Evolutionary conservation across 345 rosid genomes (phyloP).

Genomic region (Euphorbia lathyris): DNA sequence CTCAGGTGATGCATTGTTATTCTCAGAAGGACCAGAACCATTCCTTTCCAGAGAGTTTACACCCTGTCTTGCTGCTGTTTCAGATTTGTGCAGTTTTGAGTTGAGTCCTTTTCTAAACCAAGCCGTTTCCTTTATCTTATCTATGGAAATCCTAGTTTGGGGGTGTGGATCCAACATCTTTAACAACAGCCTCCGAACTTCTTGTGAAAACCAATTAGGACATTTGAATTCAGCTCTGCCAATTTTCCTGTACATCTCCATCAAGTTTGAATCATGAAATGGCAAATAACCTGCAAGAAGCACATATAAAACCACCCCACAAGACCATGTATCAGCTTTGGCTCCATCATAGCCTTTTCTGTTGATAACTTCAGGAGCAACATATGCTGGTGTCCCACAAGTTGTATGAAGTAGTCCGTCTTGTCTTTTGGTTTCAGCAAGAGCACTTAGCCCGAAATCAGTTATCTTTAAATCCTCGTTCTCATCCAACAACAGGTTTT

Average conservation of each 20-base stretch:
- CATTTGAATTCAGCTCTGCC: conserved; percentile 26
- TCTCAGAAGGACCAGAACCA: conserved; percentile 23
- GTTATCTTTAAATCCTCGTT: conserved; percentile 27
- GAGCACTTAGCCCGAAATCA: conserved; percentile 32
- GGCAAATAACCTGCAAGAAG: conserved; percentile 27
- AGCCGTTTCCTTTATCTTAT: conserved; percentile 16
- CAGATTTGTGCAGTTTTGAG: conserved; percentile 15
- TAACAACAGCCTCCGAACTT: conserved; percentile 21
- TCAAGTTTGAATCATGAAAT: conserved; percentile 30
- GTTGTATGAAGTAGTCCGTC: conserved; percentile 31
- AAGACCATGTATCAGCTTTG: conserved; percentile 31
- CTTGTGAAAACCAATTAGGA: conserved; percentile 28
- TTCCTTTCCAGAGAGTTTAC: conserved; percentile 6
- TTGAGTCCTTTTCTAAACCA: conserved; percentile 22
- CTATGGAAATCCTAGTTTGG: conserved; percentile 20
- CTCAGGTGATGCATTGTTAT: conserved; percentile 11
- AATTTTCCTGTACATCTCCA: conserved; percentile 30
- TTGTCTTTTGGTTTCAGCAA: conserved; percentile 23
- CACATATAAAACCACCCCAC: conserved; percentile 32
- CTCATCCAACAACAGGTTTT: conserved; percentile 26
- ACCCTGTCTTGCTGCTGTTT: conserved; percentile 8
- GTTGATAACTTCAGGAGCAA: conserved; percentile 28
- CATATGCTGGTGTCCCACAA: conserved; percentile 34
- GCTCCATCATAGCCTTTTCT: conserved; percentile 34
- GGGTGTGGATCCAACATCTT: conserved; percentile 24